These are phyloP conservation scores for Exophiala sideris DNA, from an alignment of 2,329 filamentous ascomycete species.

Conservation along the genomic window DNA sequence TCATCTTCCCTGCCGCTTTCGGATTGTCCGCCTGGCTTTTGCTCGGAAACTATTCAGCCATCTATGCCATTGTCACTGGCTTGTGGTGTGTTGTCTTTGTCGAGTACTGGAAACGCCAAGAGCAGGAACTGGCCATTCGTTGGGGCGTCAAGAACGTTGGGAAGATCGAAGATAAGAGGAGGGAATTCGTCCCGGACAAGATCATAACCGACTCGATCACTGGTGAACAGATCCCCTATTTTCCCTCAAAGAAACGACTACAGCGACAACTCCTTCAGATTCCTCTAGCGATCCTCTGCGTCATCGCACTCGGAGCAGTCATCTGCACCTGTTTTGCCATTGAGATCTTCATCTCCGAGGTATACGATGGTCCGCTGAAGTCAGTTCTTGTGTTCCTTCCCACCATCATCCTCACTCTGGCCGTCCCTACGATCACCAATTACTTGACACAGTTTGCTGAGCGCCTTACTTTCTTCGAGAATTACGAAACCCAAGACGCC, in stretches of 20 bases:
- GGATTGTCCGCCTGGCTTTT: conserved; percentile 75
- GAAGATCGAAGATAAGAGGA: conserved; percentile 71
- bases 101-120: conserved; percentile 94
- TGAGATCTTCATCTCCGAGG: conserved; percentile 92
- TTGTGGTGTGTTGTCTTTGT: conserved; percentile 89
- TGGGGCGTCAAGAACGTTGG: conserved; percentile 89
- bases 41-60: conserved; percentile 76
- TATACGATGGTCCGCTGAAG: conserved; percentile 88
- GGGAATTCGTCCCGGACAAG: conserved; percentile 77
- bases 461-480: conserved; percentile 76
- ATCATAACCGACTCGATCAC: conserved; percentile 74
- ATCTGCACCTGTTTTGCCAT: conserved; percentile 86
- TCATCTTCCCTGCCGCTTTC: conserved; percentile 75
- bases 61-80: conserved; percentile 74
- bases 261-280: conserved; percentile 75
- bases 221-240: conserved; percentile 72
- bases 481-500: conserved; percentile 83
- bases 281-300: conserved; percentile 76
- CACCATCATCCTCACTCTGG: conserved; percentile 77
- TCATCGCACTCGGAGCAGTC: conserved; percentile 69
- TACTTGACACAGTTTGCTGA: conserved; percentile 74
- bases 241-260: conserved; percentile 71
- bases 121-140: conserved; percentile 77
- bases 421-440: conserved; percentile 73
- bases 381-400: conserved; percentile 81